These are phyloP conservation scores for Trichoderma sp. DNA, from an alignment of 2,329 filamentous ascomycete species.

Conservation along the genomic window DNA sequence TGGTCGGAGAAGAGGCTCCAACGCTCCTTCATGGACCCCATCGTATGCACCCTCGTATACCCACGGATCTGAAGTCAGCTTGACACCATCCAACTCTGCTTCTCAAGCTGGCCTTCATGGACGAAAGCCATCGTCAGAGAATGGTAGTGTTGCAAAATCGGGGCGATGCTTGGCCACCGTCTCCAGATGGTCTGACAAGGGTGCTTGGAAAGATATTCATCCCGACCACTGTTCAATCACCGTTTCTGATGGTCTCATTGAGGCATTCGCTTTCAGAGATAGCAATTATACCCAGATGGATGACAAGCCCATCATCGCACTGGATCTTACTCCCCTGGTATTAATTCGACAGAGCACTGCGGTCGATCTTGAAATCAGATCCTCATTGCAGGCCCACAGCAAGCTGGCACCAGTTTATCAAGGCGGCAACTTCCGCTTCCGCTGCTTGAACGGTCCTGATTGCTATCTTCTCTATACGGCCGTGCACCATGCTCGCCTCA, in stretches of 20 bases:
- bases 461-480: conserved; percentile 82
- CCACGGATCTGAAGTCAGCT: conserved; percentile 59
- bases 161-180: conserved; percentile 57
- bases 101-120: conserved; percentile 71
- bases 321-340: conserved; percentile 90
- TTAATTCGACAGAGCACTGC: conserved; percentile 88
- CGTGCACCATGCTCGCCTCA: conserved; percentile 86
- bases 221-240: conserved; percentile 57
- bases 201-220: conserved; percentile 63
- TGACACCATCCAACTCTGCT: conserved; percentile 80
- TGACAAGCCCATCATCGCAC: conserved; percentile 61
- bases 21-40: conserved; percentile 36
- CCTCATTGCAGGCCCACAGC: conserved; percentile 74
- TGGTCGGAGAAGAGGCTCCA: conserved; percentile 29
- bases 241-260: conserved; percentile 62
- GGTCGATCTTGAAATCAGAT: conserved; percentile 91
- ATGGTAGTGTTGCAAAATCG: conserved; percentile 42
- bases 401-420: conserved; percentile 66
- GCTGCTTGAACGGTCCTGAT: conserved; percentile 74
- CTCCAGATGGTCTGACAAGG: conserved; percentile 66
- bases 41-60: conserved; percentile 49
- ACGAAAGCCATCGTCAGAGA: conserved; percentile 43
- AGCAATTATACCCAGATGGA: conserved; percentile 34
- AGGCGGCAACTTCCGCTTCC: conserved; percentile 83
- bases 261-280: conserved; percentile 53